Evolutionary conservation across 768 basidiomycete species (phyloP).

Genomic region (Cyclocybe cylindracea): DNA sequence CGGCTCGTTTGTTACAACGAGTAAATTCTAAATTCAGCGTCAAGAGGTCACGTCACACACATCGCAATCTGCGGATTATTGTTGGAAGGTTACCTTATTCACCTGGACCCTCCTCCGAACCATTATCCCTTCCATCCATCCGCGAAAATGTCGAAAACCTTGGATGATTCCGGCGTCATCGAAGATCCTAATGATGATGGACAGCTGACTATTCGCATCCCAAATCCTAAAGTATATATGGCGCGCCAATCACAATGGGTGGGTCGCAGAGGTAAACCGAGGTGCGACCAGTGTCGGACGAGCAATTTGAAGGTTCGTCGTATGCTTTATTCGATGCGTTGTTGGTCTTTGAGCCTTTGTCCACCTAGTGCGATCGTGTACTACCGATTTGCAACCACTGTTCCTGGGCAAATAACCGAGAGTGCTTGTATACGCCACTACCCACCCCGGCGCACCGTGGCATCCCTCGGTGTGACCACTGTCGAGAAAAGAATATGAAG

Average conservation of each 20-base stretch:
- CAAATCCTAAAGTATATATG: constrained; percentile 67
- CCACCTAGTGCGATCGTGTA: constrained; percentile 64
- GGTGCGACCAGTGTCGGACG: constrained; percentile 72
- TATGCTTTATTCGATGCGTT: constrained; percentile 5
- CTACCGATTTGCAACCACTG: constrained; percentile 74
- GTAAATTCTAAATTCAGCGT: constrained; percentile 13
- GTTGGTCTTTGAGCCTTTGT: constrained; percentile 8
- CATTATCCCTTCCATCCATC: neutral
- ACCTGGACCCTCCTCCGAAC: neutral
- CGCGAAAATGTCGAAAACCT: constrained; percentile 30
- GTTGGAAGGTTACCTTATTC: neutral
- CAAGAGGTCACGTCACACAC: constrained; percentile 23
- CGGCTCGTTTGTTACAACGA: constrained; percentile 14
- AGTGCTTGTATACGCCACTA: constrained; percentile 72
- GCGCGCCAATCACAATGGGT: constrained; percentile 75
- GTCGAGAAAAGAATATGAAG: constrained; percentile 67
- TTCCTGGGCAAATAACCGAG: constrained; percentile 60
- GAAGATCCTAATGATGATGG: constrained; percentile 47
- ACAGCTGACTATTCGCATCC: constrained; percentile 64
- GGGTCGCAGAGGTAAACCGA: constrained; percentile 71
- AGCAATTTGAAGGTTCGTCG: constrained; percentile 69
- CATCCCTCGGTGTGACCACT: constrained; percentile 73
- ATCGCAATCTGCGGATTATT: constrained; percentile 15
- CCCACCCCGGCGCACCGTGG: constrained; percentile 77
- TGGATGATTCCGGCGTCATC: constrained; percentile 36